Evolutionary conservation across 768 basidiomycete species (phyloP), one percentile per base, ranked within the genome.

Genomic region (Gautieria morchelliformis): DNA sequence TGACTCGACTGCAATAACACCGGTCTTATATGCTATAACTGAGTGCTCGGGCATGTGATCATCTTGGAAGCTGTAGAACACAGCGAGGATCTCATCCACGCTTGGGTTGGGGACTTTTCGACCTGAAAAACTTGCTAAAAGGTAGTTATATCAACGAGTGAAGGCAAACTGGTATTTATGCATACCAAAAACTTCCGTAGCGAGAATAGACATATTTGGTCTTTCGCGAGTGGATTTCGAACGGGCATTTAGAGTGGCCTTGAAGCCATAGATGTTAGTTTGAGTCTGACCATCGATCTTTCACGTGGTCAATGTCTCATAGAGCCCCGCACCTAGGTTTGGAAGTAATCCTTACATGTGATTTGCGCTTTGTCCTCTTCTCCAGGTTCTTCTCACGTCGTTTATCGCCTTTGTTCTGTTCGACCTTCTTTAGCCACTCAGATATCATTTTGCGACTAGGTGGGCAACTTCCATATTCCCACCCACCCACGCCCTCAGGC

Each of bases 121-220:
- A 20, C 71, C 80, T 24, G 74, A 71, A 1, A 89, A 85, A 14
- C 79, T 80, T 15, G 79, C 89, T 89, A 61, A 3, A n/a, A 32
- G 44, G 20, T 8, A 59, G 4, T 19, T 46, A 37, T 33, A 30
- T 52, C 3, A 27, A 52, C 17, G 9, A 35, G 20, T 22, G 17
- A 1, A 45, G 7, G 10, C 27, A 15, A 46, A 22, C 5, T 20
- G 5, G 15, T 12, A 42, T 3, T 45, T 1, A 45, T 30, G 65
- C 82, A 57, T 56, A 90, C 94, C 88, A 63, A 94, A 91, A 1
- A 93, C 71, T 68, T 99, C 96, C 44, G 97, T 66, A 1, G 88
- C 83, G 40, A 97, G 68, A 8, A 91, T 71, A 0, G 85, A 81
- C 87, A 97, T 90, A 61, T 78, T 75, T 61, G 86, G 82, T 56